Base-by-base conservation (phyloP, 1,284 basidiomycete genomes). In the Meira nashicola region DNA sequence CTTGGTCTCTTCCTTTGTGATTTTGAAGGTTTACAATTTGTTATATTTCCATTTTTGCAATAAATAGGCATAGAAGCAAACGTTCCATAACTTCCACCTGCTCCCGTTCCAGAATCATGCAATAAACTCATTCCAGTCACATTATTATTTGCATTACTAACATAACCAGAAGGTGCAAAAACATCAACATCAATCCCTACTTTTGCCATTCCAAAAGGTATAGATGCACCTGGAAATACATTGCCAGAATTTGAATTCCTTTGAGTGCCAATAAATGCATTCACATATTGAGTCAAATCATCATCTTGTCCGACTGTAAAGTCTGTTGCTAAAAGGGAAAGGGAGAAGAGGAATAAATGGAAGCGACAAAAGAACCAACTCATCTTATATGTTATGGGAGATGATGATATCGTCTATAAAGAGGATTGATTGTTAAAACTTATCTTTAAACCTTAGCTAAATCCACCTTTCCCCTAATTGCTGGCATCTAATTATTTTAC, bases 131-230 rank as follows among this genome's bases (percentile, higher is more conserved):
- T 56, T 19, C 71, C 69, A 11, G 28, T 33, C 28, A 33, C 28
- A 33, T 33, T 33, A 8, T 33, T 33, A 8, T 33, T 33, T 33
- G 28, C 3, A 33, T 33, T 33, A 8, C 28, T 3, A 33, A 33
- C 8, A 48, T 73, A 68, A 8, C 58, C 58, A 3, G 70, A 64
- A 9, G 73, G 73, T n/a, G 67, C 64, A 43, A 73, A 73, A 19
- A 60, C 60, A 43, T 71, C 68, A 47, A 72, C 59, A 57, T 68
- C 68, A 60, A 71, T 62, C 2, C 65, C 66, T 25, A 67, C 60
- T 50, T 73, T 71, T 53, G 65, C 73, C 65, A 70, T 66, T 9
- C 73, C 71, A 46, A 71, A 74, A 10, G 71, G 73, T 2, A 68
- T 59, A 2, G 71, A 65, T 9, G 64, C 70, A 28, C 68, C 70